A percentile compares a stretch with the other conserved stretches of the same genome.
These are phyloP conservation scores for Plenodomus tracheiphilus DNA, from an alignment of 2,329 filamentous ascomycete genomes.

Conservation along the genomic window DNA sequence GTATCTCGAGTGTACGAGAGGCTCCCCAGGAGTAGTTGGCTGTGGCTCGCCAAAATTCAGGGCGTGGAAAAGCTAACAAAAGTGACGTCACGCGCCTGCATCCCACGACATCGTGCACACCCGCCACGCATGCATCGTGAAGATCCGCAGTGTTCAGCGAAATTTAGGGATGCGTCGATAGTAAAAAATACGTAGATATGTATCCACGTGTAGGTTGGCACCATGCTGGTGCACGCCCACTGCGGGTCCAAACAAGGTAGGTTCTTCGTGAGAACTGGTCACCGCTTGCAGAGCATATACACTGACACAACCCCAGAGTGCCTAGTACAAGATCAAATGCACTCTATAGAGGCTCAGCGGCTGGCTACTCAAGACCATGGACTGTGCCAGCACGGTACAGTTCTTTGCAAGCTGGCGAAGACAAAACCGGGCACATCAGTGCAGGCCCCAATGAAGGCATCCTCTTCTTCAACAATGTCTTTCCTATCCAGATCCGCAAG, in stretches of 20 bases:
- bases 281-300: not conserved
- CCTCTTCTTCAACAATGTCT: constrained; percentile 89
- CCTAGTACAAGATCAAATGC: constrained; percentile 7
- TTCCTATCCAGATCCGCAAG: constrained; percentile 76
- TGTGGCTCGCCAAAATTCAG: constrained; percentile 5
- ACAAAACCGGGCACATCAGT: constrained; percentile 81
- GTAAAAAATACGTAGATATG: constrained; percentile 13
- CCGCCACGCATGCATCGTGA: not conserved
- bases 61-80: not conserved
- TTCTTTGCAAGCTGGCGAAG: constrained; percentile 56
- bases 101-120: constrained; percentile 2
- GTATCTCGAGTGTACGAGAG: too few relatives aligned
- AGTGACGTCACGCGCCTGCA: constrained; percentile 12
- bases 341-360: constrained; percentile 1
- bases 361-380: constrained; percentile 6
- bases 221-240: constrained; percentile 18
- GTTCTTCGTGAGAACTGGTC: not conserved
- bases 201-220: constrained; percentile 22
- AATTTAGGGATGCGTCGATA: constrained; percentile 14
- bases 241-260: constrained; percentile 29
- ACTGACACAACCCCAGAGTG: constrained; percentile 9
- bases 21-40: too few relatives aligned
- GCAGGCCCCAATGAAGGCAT: constrained; percentile 76
- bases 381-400: constrained; percentile 24
- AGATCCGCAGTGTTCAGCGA: not conserved